Base-by-base conservation (phyloP, 78 protist genomes). In the Planoprotostelium fungivorum region DNA sequence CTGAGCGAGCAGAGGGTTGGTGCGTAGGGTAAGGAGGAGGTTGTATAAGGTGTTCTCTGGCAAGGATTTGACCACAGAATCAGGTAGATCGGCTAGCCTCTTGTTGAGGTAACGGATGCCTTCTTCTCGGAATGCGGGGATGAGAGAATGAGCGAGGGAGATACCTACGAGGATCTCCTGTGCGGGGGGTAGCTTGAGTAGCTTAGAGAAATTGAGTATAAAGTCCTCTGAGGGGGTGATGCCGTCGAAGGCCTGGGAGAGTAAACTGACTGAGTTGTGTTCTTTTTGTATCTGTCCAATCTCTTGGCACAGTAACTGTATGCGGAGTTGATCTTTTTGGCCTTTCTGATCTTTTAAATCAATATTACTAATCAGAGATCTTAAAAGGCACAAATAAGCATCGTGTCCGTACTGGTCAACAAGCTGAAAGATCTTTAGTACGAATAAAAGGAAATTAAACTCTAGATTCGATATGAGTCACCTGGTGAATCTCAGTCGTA, bases 201-300 rank as follows among this genome's bases (percentile, higher is more conserved):
- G 38, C 63, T 86, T 86, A 37, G 94, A 86, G 83, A 90, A 90
- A 38, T 37, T 31, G 25, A 63, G 51, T 0, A 93, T 86, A 73
- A 90, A 93, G 34, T 90, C 92, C 36, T 36, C n/a, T 29, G 87
- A 31, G 63, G 35, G 38, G 10, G 86, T 91, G 38, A 37, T 84
- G 23, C 91, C 96, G 34, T 94, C 94, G 28, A 94, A 84, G 25
- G 93, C 96, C 35, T 91, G 91, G 73, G 89, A 89, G n/a, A 94
- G 88, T 1, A 94, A 63, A 36, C 84, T 38, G 0, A 86, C 89
- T 35, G 89, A 93, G 89, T 93, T 83, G 35, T 89, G 91, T 85
- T 93, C 92, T 63, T 90, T 93, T 1, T 86, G 86, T 28, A 93
- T 29, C 88, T 91, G 63, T 34, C 92, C 86, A 34, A 93, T 86